Base-by-base conservation (phyloP, 2,329 filamentous ascomycete species). In the Pseudohalonectria lignicola region DNA sequence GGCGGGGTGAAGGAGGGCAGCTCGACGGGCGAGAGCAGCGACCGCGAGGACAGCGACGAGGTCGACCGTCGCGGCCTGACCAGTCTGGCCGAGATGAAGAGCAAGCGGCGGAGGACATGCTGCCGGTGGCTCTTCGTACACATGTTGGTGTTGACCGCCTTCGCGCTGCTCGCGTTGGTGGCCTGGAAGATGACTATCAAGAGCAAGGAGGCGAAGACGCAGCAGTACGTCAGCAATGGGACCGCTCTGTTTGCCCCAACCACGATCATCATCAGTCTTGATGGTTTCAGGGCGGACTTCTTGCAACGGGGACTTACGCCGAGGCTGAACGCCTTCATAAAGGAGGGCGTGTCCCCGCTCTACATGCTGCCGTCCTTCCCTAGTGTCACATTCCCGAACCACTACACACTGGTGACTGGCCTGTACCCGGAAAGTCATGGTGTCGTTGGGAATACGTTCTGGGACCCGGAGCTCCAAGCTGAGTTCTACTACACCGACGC, bases 311-410 rank as follows among this genome's bases (percentile, higher is more conserved):
- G 80, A 1, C 62, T 96, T 23, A 95, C 90, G 1, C 92, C 90
- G 1, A 79, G 81, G 2, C 66, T 98, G 8, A 85, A 78, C 48
- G 71, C 78, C 2, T 82, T 98, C 46, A 68, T 94, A 44, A 73
- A 76, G 43, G 77, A 86, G 46, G 92, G 92, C 21, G 79, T 96
- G 10, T 94, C 88, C 5, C 90, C 92, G 3, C 72, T 78, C 46
- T 95, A 90, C 60, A 95, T 98, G 87, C 71, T 77, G 6, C 92
- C 92, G 0, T 93, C 86, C 29, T 98, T 98, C 47, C 92, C 92
- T 0, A 94, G 86, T 17, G 86, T 98, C 33, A 98, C 92, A 0
- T 98, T 98, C 50, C 92, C 92, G 11, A 90, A 96, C 50, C 92
- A 96, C 57, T 95, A 90, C 57, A 95, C 90, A 0, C 67, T 96